Percentiles rank a stretch among this genome's conserved stretches.
These are phyloP conservation scores for Ammopiptanthus mongolicus DNA, from an alignment of 306 rosid species.

Conservation along the genomic window DNA sequence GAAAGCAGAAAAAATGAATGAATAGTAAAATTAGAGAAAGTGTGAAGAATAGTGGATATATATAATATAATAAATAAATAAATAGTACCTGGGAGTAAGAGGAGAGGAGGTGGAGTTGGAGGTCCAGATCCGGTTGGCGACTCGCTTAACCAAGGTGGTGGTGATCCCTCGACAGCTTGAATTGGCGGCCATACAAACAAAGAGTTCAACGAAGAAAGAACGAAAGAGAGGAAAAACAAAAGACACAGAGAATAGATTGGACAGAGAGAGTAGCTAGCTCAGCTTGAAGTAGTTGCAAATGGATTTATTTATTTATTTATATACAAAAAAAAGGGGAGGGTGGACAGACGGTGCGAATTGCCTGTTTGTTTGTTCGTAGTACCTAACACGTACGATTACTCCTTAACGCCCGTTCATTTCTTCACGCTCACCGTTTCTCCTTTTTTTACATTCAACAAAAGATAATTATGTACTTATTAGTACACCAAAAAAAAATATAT, in stretches of 20 bases:
- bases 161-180: conserved; percentile 71
- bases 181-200: conserved; percentile 90
- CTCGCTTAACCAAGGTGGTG: conserved; percentile 57
- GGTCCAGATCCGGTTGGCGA: conserved; percentile 64
- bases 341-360: neutral
- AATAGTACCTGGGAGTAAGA: conserved; percentile 36
- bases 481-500: too few species aligned
- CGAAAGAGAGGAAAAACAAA: neutral
- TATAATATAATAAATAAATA: too few species aligned
- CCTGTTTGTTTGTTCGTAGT: neutral
- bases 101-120: conserved; percentile 19
- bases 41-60: neutral
- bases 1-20: too few species aligned
- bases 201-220: too few species aligned
- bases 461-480: too few species aligned
- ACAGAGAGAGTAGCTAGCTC: too few species aligned
- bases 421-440: neutral
- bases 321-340: neutral
- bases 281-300: too few species aligned
- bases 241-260: neutral
- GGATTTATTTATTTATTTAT: too few species aligned
- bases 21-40: neutral
- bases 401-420: neutral
- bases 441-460: neutral
- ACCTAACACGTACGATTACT: conserved; percentile 18